A percentile compares a stretch with the other conserved stretches of the same genome.
phyloP scores from a whole-genome alignment of 2,329 filamentous ascomycete species.

The Chaetomiaceae sp. region DNA sequence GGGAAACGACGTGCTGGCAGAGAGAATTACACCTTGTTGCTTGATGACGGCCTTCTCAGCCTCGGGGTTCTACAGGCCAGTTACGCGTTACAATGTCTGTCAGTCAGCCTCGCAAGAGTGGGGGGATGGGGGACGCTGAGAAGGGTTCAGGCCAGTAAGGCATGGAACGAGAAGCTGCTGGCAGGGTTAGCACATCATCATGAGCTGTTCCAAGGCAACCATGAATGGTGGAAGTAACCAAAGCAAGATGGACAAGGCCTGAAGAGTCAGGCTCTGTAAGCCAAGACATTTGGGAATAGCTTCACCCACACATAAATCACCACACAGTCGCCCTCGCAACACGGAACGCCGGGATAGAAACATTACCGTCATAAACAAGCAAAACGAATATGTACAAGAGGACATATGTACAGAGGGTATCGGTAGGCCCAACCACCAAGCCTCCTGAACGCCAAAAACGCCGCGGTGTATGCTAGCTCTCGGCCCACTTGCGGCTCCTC shows the following conservation, averaged over 20 bases:
- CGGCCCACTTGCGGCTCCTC: constrained; percentile 37
- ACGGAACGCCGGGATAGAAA: background rate
- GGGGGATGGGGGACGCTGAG: too few species aligned
- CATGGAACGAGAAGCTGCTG: too few species aligned
- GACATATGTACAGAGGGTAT: constrained; percentile 26
- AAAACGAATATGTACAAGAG: constrained; percentile 22
- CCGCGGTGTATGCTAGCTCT: constrained; percentile 32
- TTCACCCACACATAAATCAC: background rate
- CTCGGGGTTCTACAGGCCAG: too few species aligned
- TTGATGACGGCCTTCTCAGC: too few species aligned
- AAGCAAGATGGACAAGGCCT: background rate
- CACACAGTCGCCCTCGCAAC: background rate
- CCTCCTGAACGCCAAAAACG: constrained; percentile 25
- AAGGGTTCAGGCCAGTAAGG: too few species aligned
- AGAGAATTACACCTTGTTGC: too few species aligned
- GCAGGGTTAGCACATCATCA: too few species aligned
- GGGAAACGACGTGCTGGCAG: too few species aligned
- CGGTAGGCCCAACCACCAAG: constrained; percentile 22
- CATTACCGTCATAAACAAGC: constrained; percentile 18
- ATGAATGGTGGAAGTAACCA: too few species aligned
- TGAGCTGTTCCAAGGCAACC: too few species aligned
- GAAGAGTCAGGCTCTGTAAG: background rate
- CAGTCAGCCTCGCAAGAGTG: too few species aligned
- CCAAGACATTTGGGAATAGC: background rate
- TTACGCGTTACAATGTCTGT: too few species aligned